Evolutionary conservation across 2,329 filamentous ascomycete species (phyloP).

Genomic region (Fusarium luffae): DNA sequence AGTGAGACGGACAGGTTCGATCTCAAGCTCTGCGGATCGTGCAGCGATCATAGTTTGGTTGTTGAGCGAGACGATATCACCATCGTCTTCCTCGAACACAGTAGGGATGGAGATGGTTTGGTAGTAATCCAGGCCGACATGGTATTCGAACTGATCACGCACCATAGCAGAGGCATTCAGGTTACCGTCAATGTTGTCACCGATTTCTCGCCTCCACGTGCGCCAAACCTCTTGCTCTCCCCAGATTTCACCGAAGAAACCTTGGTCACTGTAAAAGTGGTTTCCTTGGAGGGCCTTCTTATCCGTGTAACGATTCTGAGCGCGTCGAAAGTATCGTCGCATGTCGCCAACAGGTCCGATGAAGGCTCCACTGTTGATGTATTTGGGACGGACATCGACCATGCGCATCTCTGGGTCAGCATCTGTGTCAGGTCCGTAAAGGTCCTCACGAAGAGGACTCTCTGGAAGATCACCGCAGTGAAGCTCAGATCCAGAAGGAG

Average conservation of each 20-base stretch:
- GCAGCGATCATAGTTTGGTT: conserved; percentile 21
- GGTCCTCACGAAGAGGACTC: conserved; percentile 31
- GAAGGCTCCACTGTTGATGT: conserved; percentile 46
- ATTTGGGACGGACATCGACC: conserved; percentile 39
- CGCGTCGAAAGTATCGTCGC: conserved; percentile 39
- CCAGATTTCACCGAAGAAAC: conserved; percentile 46
- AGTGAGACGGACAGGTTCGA: conserved; percentile 29
- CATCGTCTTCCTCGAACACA: conserved; percentile 38
- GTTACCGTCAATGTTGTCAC: conserved; percentile 4
- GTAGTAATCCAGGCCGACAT: conserved; percentile 40
- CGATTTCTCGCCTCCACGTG: conserved; percentile 22
- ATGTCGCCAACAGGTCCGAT: conserved; percentile 46
- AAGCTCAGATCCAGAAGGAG: conserved; percentile 21
- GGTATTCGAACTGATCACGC: conserved; percentile 37
- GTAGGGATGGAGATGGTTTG: conserved; percentile 40
- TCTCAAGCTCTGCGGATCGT: conserved; percentile 28
- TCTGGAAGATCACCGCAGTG: conserved; percentile 37
- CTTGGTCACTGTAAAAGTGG: conserved; percentile 45
- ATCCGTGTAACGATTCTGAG: conserved; percentile 35
- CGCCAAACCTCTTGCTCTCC: conserved; percentile 45
- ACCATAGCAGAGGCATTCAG: conserved; percentile 22
- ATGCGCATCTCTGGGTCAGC: conserved; percentile 15
- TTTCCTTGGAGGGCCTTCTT: conserved; percentile 15
- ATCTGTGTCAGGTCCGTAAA: conserved; percentile 40
- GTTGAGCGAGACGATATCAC: conserved; percentile 33